Evolutionary conservation across 2,329 filamentous ascomycete genomes (phyloP).

Genomic region (Colletotrichum tanaceti): DNA sequence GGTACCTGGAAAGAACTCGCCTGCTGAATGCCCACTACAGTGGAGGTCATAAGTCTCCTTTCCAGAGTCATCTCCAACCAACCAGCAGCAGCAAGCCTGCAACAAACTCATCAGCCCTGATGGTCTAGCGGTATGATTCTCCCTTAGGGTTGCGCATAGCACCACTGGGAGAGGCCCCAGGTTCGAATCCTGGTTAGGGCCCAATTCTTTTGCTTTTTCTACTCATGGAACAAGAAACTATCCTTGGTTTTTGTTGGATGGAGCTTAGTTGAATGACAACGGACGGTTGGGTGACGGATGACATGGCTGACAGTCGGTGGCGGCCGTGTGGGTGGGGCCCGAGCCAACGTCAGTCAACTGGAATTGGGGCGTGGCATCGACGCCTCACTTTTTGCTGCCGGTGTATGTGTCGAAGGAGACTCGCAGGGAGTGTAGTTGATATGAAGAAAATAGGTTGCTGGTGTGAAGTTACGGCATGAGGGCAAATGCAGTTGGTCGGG

Average conservation of each 20-base stretch:
- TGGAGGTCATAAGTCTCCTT: neutral
- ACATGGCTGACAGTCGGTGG: neutral
- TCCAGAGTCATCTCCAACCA: fast-evolving
- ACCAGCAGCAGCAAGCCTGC: neutral
- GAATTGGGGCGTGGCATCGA: neutral
- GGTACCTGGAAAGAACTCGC: neutral
- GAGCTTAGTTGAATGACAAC: too few species aligned
- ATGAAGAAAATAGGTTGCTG: neutral
- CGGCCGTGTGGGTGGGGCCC: neutral
- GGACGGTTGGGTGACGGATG: neutral
- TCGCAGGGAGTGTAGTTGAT: neutral
- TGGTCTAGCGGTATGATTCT: constrained; percentile 41
- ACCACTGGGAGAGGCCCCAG: constrained; percentile 38
- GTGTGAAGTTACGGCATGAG: neutral
- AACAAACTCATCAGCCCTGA: constrained; percentile 26
- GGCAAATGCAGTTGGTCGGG: neutral
- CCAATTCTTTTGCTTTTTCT: constrained; percentile 5
- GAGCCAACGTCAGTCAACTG: neutral
- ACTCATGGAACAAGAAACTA: too few species aligned
- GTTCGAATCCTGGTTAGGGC: constrained; percentile 40
- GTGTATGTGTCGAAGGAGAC: too few species aligned
- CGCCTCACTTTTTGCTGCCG: neutral
- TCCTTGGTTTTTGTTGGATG: neutral
- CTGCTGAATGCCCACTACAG: too few species aligned
- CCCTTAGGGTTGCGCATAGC: constrained; percentile 31